Percentiles rank a stretch among this genome's conserved stretches.
Conservation (phyloP, 2,329 filamentous ascomycete species). For the Fusarium buxicola region DNA sequence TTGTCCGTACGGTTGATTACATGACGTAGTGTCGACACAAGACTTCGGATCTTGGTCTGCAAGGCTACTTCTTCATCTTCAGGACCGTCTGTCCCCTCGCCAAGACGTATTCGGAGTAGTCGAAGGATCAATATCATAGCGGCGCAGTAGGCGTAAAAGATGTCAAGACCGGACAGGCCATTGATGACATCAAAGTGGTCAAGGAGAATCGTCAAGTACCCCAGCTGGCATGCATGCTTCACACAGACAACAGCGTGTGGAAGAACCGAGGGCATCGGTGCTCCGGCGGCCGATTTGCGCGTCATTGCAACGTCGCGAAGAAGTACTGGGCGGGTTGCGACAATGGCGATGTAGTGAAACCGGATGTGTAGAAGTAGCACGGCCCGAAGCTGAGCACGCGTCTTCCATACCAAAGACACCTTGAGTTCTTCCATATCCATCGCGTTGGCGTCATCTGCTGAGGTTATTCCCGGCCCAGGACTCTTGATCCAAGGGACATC, state of each 20-base stretch:
- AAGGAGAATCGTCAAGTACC: constrained; percentile 48
- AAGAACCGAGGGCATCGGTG: constrained; percentile 1
- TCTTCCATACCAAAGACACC: constrained; percentile 44
- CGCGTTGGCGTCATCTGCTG: constrained; percentile 15
- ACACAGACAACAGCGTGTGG: constrained; percentile 29
- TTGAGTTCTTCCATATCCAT: constrained; percentile 47
- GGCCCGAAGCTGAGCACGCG: constrained; percentile 44
- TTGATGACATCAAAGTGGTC: constrained; percentile 49
- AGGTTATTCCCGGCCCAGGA: not conserved
- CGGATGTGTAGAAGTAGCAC: constrained; percentile 48
- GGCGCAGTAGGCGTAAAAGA: constrained; percentile 52
- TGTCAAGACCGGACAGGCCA: constrained; percentile 50
- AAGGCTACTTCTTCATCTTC: constrained; percentile 15
- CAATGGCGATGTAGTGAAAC: constrained; percentile 49
- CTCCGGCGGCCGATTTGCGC: constrained; percentile 5
- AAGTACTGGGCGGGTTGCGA: constrained; percentile 48
- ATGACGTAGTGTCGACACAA: constrained; percentile 25
- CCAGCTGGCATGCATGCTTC: constrained; percentile 49
- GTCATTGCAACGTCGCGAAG: constrained; percentile 38
- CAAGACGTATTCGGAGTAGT: constrained; percentile 18
- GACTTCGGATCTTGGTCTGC: constrained; percentile 17
- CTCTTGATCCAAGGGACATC: constrained; percentile 31
- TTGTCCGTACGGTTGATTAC: constrained; percentile 44
- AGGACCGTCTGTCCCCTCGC: not conserved
- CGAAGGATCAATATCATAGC: constrained; percentile 45